Conservation (phyloP, 768 basidiomycete species). For the Ramaria sp. region DNA sequence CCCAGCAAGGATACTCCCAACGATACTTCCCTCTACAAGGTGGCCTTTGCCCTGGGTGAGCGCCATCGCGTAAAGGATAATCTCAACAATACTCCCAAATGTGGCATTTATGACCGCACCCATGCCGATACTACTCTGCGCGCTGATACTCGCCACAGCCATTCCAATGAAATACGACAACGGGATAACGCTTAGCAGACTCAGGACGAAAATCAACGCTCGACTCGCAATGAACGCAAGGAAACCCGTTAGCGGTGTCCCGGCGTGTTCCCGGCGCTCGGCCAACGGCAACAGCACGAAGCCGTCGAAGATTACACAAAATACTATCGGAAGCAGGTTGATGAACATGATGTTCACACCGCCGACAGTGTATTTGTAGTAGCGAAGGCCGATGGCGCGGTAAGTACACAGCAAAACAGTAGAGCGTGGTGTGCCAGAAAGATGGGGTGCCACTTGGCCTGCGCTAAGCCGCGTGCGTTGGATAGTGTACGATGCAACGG, state of each 20-base stretch:
- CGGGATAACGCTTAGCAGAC: constrained; percentile 87
- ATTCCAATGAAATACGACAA: constrained; percentile 99
- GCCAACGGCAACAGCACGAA: constrained; percentile 67
- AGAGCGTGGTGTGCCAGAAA: constrained; percentile 62
- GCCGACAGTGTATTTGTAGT: constrained; percentile 98
- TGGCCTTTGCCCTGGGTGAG: constrained; percentile 85
- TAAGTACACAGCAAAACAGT: constrained; percentile 94
- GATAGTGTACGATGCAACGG: constrained; percentile 40
- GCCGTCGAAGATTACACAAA: constrained; percentile 93
- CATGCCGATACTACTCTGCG: constrained; percentile 97
- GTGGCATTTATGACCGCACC: constrained; percentile 99
- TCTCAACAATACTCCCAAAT: constrained; percentile 97
- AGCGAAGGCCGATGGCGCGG: constrained; percentile 78
- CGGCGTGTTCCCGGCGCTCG: constrained; percentile 45
- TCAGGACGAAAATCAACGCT: constrained; percentile 71
- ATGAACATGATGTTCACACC: constrained; percentile 98
- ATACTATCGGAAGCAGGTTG: constrained; percentile 86
- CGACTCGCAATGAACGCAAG: constrained; percentile 62
- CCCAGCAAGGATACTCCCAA: constrained; percentile 90
- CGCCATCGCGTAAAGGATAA: constrained; percentile 85
- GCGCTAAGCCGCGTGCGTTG: constrained; percentile 68
- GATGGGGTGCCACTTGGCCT: constrained; percentile 77
- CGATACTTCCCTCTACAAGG: constrained; percentile 93
- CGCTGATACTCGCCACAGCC: constrained; percentile 99
- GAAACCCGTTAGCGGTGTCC: constrained; percentile 50